Percentiles rank a stretch among this genome's conserved stretches.
phyloP scores from a whole-genome alignment of 1,139 yeast species.

The Protomyces gravidus region DNA sequence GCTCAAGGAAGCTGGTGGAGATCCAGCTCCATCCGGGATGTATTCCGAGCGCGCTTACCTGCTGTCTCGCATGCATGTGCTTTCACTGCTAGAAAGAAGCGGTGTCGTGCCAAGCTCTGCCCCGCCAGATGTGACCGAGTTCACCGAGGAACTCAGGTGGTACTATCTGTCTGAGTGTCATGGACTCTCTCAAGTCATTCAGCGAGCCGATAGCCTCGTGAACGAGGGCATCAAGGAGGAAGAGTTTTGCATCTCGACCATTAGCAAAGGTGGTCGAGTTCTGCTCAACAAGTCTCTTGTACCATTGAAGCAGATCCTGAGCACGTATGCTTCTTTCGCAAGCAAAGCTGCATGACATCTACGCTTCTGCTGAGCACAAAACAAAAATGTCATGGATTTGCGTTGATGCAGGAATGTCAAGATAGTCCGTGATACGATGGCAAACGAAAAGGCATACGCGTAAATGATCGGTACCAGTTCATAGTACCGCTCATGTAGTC shows the following conservation, averaged over 20 bases:
- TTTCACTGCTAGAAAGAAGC: neutral
- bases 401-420: too few species aligned
- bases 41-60: slow-evolving; percentile 33
- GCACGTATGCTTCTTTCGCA: neutral
- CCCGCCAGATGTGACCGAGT: neutral
- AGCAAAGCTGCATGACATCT: neutral
- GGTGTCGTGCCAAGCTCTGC: neutral
- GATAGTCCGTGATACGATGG: too few species aligned
- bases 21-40: slow-evolving; percentile 31
- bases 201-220: neutral
- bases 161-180: neutral
- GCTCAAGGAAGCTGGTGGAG: slow-evolving; percentile 30
- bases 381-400: too few species aligned
- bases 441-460: too few species aligned
- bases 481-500: too few species aligned
- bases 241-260: neutral
- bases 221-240: neutral
- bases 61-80: slow-evolving; percentile 26
- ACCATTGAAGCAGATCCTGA: neutral
- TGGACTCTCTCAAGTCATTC: neutral
- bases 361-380: too few species aligned
- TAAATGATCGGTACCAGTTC: too few species aligned
- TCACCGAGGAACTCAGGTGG: neutral
- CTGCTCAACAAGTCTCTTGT: neutral
- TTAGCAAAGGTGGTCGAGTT: neutral